Base-by-base conservation (phyloP, 208 protist species). In the Crithidia expoeki region DNA sequence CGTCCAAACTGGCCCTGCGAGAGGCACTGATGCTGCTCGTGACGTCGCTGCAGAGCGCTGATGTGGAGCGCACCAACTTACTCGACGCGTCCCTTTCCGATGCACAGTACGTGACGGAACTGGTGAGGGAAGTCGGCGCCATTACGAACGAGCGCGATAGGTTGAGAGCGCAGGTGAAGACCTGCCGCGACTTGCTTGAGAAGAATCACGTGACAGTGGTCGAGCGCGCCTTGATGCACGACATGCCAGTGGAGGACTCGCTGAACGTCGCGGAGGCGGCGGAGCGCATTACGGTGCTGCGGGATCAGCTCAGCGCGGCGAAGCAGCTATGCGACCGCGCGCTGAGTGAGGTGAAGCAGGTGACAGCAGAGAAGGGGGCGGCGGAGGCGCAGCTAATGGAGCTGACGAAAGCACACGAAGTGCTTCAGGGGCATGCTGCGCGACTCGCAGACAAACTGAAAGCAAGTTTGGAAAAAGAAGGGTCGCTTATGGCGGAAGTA, bases 141-240 rank as follows among this genome's bases (percentile, higher is more conserved):
- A 32, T 93, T 9, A 87, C 80, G 11, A 32, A 27, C 1, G 76
- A 94, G 49, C 85, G 83, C 4, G 84, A 93, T 36, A 27, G 21
- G 0, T 68, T 86, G 52, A 65, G 75, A 2, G 59, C 52, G 1
- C 60, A 81, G 38, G 70, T 96, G 33, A 64, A 64, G 25, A 56
- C 77, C 4, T 82, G 80, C 64, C 74, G 82, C 21, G 76, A 74
- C 11, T 47, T 94, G n/a, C 90, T 96, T 32, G 81, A 94, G 34
- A 81, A 82, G 67, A 82, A 94, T 72, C 81, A 89, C 52, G 74
- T 96, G 11, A 79, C 80, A 11, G 77, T 90, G 21, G 75, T 92
- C 34, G 88, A 94, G 72, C 78, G 82, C 21, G 85, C 81, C 23
- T 51, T 92, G 51, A 84, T 89, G 81, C 87, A 93, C 49, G 83